A percentile compares a stretch with the other conserved stretches of the same genome.
phyloP scores from a whole-genome alignment of 345 rosid species.

The Nasturtium officinale region DNA sequence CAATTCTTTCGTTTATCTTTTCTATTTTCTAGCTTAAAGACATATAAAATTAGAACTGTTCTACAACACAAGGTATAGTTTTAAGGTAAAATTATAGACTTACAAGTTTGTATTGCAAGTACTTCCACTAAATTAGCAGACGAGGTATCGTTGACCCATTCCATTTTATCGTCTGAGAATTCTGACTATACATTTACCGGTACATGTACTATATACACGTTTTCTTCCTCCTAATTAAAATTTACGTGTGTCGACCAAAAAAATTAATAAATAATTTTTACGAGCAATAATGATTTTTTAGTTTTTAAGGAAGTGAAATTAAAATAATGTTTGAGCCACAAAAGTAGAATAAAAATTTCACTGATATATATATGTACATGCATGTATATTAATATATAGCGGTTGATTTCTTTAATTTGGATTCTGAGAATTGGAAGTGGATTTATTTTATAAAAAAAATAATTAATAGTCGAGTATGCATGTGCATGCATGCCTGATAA shows the following conservation, averaged over 20 bases:
- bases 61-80: no score
- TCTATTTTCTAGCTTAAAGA: no score
- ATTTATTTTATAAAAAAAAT: no score
- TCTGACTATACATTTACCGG: neutral
- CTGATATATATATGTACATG: neutral
- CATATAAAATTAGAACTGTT: no score
- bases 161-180: neutral
- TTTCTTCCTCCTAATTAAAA: neutral
- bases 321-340: neutral
- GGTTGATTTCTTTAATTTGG: neutral
- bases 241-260: no score
- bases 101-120: no score
- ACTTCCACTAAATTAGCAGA: no score
- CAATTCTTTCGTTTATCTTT: no score
- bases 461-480: neutral
- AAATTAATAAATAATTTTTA: no score
- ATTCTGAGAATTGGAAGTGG: neutral
- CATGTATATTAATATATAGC: neutral
- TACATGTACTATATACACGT: neutral
- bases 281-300: neutral
- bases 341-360: no score
- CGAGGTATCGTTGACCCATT: neutral
- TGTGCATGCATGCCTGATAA: conserved; percentile 20
- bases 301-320: neutral
- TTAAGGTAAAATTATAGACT: no score